A percentile compares a stretch with the other conserved stretches of the same genome.
These are phyloP conservation scores for Chiua sp. DNA, from an alignment of 1,284 basidiomycete species.

Conservation along the genomic window DNA sequence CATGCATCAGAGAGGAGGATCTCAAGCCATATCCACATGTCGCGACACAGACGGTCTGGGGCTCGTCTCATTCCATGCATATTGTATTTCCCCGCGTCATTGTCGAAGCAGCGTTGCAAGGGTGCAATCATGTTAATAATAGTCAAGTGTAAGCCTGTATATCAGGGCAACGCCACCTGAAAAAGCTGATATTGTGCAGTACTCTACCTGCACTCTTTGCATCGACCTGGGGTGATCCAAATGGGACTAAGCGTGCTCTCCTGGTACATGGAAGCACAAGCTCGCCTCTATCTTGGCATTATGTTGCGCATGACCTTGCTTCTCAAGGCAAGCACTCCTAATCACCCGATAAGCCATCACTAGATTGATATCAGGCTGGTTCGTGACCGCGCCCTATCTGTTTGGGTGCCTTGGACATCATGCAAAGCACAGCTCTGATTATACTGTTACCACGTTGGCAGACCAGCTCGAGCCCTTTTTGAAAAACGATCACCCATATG, in stretches of 20 bases:
- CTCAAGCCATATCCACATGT: constrained; percentile 16
- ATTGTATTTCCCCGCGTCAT: too few species aligned
- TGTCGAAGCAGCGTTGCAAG: too few species aligned
- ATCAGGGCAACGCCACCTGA: too few species aligned
- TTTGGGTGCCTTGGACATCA: constrained; percentile 24
- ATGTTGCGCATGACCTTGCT: constrained; percentile 14
- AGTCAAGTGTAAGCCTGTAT: too few species aligned
- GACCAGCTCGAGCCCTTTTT: constrained; percentile 15
- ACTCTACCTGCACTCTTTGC: background rate
- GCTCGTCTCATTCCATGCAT: too few species aligned
- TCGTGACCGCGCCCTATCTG: constrained; percentile 24
- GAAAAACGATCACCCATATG: constrained; percentile 3
- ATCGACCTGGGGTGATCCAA: constrained; percentile 20
- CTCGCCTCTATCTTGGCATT: constrained; percentile 10
- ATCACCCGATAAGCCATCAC: too few species aligned
- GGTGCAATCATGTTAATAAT: too few species aligned
- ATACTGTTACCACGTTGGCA: constrained; percentile 17
- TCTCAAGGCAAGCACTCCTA: constrained; percentile 11
- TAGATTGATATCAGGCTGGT: constrained; percentile 20
- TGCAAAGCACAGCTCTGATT: constrained; percentile 13
- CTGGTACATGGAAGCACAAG: constrained; percentile 19
- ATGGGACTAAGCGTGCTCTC: constrained; percentile 18
- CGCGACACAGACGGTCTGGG: too few species aligned
- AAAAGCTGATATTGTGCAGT: too few species aligned
- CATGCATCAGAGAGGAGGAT: constrained; percentile 9